Conservation (phyloP, 129 eudicot genomes). For the Arctium minus region DNA sequence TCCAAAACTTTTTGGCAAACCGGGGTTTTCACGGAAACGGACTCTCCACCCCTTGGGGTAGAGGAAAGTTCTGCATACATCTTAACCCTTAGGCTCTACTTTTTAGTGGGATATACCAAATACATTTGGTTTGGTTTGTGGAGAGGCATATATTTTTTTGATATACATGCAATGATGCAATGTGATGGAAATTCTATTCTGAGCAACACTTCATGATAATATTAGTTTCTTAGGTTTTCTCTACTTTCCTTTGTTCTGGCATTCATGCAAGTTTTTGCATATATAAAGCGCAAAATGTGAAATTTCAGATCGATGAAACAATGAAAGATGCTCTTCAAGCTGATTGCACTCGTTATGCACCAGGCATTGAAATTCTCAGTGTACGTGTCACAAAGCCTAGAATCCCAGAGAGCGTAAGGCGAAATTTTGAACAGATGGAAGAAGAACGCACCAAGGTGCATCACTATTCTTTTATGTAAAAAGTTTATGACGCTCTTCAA, state of each 20-base stretch:
- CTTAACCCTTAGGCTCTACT: too few relatives aligned
- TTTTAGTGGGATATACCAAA: too few relatives aligned
- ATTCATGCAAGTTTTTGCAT: slow-evolving; percentile 10
- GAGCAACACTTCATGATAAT: background rate
- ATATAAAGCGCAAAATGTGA: slow-evolving; percentile 1
- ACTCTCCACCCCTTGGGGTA: too few relatives aligned
- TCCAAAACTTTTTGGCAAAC: too few relatives aligned
- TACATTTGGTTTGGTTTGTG: background rate
- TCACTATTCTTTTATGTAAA: background rate
- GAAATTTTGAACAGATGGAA: slow-evolving; percentile 94
- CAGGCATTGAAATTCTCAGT: slow-evolving; percentile 88
- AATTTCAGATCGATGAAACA: slow-evolving; percentile 81
- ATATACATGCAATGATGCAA: background rate
- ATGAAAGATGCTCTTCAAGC: slow-evolving; percentile 99
- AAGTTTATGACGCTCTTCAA: background rate
- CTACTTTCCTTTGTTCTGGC: background rate
- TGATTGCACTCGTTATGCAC: slow-evolving; percentile 98
- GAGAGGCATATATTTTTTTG: background rate
- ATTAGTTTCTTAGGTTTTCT: background rate
- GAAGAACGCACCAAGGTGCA: slow-evolving; percentile 96
- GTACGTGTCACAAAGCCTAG: slow-evolving; percentile 96
- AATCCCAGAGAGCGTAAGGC: slow-evolving; percentile 73
- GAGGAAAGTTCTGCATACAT: too few relatives aligned
- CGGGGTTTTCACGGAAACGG: too few relatives aligned
- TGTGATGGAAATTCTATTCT: background rate